Conservation (phyloP, 2,329 filamentous ascomycete species). For the Talaromyces sp. region DNA sequence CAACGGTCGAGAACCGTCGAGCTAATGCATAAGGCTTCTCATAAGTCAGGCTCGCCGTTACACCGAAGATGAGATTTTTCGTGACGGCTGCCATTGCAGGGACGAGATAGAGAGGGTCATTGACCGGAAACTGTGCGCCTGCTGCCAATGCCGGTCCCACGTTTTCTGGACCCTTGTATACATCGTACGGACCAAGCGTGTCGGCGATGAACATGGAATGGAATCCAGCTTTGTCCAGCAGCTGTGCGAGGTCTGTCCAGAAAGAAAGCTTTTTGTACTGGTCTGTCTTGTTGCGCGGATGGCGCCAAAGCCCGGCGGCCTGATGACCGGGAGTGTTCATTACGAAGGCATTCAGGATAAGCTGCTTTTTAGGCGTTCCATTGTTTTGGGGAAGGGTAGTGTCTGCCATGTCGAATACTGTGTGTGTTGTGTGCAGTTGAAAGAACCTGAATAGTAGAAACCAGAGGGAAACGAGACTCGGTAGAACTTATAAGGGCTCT, state of each 20-base stretch:
- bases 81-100: constrained; percentile 46
- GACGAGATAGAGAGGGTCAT: constrained; percentile 38
- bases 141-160: constrained; percentile 34
- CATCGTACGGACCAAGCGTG: constrained; percentile 45
- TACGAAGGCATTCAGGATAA: constrained; percentile 43
- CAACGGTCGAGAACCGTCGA: constrained; percentile 50
- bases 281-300: constrained; percentile 29
- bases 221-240: constrained; percentile 46
- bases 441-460: not conserved
- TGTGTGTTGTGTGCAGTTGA: not conserved
- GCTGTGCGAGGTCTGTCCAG: constrained; percentile 46
- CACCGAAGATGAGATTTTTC: constrained; percentile 46
- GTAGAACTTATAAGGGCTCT: not conserved
- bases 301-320: constrained; percentile 25
- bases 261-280: constrained; percentile 41
- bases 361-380: constrained; percentile 5
- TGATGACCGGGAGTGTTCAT: constrained; percentile 46
- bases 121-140: constrained; percentile 41
- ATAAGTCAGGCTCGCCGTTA: constrained; percentile 53
- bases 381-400: not conserved
- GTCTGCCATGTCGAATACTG: not conserved
- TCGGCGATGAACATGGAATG: constrained; percentile 51
- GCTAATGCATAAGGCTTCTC: constrained; percentile 53
- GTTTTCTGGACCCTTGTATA: constrained; percentile 41
- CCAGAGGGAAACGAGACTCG: not conserved